Conservation (phyloP, 768 basidiomycete species). For the Sporobolomyces phaffii region DNA sequence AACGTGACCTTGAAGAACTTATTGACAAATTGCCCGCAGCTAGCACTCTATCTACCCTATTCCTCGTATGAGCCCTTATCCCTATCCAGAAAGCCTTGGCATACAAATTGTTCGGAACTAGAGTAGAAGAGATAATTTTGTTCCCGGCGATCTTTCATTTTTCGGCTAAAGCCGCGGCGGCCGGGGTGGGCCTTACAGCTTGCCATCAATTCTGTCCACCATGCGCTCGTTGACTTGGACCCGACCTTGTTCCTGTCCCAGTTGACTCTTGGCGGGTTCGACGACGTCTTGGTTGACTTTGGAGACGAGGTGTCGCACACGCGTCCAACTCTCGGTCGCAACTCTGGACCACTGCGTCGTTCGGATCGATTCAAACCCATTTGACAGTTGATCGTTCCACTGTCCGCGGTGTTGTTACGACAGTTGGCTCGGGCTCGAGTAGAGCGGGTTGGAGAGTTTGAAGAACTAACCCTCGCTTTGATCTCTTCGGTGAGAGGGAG, state of each 20-base stretch:
- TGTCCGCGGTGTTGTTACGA: no score
- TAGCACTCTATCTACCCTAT: neutral
- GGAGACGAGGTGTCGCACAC: neutral
- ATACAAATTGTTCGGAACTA: no score
- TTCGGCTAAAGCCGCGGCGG: no score
- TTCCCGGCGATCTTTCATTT: no score
- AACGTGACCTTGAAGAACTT: no score
- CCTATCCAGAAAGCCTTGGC: no score
- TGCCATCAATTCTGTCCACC: constrained; percentile 13
- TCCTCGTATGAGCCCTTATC: neutral
- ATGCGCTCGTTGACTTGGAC: constrained; percentile 1
- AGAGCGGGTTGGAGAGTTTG: neutral
- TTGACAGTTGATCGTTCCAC: constrained; percentile 30
- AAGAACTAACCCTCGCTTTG: constrained; percentile 17
- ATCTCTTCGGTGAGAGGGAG: constrained; percentile 27
- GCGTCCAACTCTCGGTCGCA: neutral
- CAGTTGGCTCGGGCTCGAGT: no score
- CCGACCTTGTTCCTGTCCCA: constrained; percentile 9
- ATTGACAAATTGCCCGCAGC: no score
- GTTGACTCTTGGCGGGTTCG: neutral
- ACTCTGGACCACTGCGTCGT: neutral
- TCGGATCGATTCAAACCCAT: neutral
- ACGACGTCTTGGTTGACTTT: neutral
- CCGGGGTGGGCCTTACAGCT: neutral
- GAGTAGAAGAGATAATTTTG: no score